phyloP scores from a whole-genome alignment of 1,139 yeast genomes.

The Geotrichum europaeum region DNA sequence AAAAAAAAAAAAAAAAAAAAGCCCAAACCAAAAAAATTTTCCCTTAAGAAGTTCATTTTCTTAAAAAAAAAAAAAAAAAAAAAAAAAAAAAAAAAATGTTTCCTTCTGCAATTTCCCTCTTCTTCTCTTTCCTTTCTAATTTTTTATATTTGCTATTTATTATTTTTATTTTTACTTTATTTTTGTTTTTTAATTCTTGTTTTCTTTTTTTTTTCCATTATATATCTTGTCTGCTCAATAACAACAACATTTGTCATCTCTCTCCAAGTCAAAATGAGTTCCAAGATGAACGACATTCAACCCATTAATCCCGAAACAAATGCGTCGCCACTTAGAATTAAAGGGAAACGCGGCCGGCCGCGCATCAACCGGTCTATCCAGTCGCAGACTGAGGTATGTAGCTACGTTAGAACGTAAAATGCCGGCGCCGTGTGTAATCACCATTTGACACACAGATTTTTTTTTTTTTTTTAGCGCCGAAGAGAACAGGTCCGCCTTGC shows the following conservation, averaged over 20 bases:
- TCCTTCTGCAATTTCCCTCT: too few relatives aligned
- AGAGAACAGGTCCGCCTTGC: slow-evolving; percentile 15
- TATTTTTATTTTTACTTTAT: not conserved
- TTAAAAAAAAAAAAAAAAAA: too few relatives aligned
- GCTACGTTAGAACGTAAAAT: not conserved
- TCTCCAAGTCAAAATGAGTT: not conserved
- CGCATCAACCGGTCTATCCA: slow-evolving; percentile 14
- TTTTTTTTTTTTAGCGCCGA: slow-evolving; percentile 1
- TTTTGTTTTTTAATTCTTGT: not conserved
- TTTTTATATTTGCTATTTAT: not conserved
- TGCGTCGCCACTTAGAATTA: not conserved
- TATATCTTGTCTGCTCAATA: not conserved
- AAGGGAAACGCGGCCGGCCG: slow-evolving; percentile 17
- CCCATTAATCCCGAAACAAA: not conserved
- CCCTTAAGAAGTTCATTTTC: too few relatives aligned
- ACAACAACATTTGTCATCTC: not conserved
- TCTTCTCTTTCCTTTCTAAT: too few relatives aligned
- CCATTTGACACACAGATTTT: not conserved
- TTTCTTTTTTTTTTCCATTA: not conserved
- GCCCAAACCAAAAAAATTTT: too few relatives aligned
- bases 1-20: too few relatives aligned
- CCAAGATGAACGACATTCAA: not conserved
- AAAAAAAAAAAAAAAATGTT: too few relatives aligned
- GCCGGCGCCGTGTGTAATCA: not conserved
- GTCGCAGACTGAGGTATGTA: slow-evolving; percentile 14